Evolutionary conservation across 768 basidiomycete genomes (phyloP).

Genomic region (Leccinellum albellum): DNA sequence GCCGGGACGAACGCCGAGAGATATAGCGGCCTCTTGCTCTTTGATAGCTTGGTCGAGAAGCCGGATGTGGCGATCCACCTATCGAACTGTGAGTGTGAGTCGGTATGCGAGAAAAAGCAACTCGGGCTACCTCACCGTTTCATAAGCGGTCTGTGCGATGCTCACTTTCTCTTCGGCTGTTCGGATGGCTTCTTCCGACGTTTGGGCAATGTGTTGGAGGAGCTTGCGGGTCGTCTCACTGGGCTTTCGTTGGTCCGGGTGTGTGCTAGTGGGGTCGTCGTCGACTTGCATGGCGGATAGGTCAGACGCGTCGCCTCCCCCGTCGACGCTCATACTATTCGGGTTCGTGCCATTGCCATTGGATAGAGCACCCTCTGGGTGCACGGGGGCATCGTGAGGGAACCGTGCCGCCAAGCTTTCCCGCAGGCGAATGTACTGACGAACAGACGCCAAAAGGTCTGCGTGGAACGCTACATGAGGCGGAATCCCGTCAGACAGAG

Average conservation of each 20-base stretch:
- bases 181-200: slow-evolving; percentile 57
- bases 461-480: slow-evolving; percentile 35
- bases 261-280: neutral
- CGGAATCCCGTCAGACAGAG: slow-evolving; percentile 1
- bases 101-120: slow-evolving; percentile 1
- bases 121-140: slow-evolving; percentile 54
- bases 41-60: slow-evolving; percentile 73
- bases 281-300: slow-evolving; percentile 9
- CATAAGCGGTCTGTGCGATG: slow-evolving; percentile 64
- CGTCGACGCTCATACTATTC: neutral
- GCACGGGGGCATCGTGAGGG: neutral
- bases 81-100: neutral
- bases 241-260: slow-evolving; percentile 14
- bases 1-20: slow-evolving; percentile 49
- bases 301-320: slow-evolving; percentile 6
- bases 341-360: neutral
- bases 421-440: slow-evolving; percentile 43
- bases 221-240: slow-evolving; percentile 44
- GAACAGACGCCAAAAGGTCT: slow-evolving; percentile 43
- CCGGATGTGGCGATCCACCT: slow-evolving; percentile 80
- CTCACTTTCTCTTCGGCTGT: slow-evolving; percentile 77
- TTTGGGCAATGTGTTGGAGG: slow-evolving; percentile 54
- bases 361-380: neutral
- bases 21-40: slow-evolving; percentile 54
- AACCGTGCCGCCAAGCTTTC: slow-evolving; percentile 21